Evolutionary conservation across 1,139 yeast genomes (phyloP), one percentile per base, ranked within the genome.

Genomic region (Eremothecium coryli): DNA sequence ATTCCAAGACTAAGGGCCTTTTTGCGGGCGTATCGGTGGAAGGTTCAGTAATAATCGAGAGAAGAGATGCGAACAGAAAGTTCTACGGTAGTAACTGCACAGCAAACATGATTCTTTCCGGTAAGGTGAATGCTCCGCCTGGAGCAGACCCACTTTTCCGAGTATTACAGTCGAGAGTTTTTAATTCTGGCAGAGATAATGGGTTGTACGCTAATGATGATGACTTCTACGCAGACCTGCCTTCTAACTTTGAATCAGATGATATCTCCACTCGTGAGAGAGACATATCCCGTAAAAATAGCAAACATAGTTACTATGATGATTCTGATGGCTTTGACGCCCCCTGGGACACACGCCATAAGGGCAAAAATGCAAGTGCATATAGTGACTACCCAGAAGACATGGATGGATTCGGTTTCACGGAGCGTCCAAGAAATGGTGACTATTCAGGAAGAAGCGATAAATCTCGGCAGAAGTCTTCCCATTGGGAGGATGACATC

Each of bases 21-120:
- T 90, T 85, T 64, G 98, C 98, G 1, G 98, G 98, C 51, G 93
- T 90, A 20, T 88, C 97, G 1, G 71, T 90, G 35, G 98, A 90
- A 63, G 98, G 98, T 32, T 85, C 96, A 3, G 95, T 93, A 18
- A 75, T 90, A 39, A 71, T 90, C 12, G 98, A 90, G 62, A 80
- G 98, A 64, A 73, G 97, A 61, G 98, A 90, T 50, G 96, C 97
- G 22, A 90, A 90, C 61, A 71, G 95, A 54, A 86, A 86, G 62
- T 88, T 90, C 55, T 90, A 90, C 56, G 97, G 98, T 26, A 71
- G 68, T 48, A 76, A 73, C 45, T 81, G 94, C 58, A 86, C 88
- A 44, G 94, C 97, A 14, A 75, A 85, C 58, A 68, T 68, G 52
- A 82, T 90, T 52, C 67, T 90, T 40, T 65, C 80, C 6, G 98